A percentile compares a stretch with the other conserved stretches of the same genome.
phyloP scores from a whole-genome alignment of 352 stramenopile genomes.

The Globisporangium megalacanthum region DNA sequence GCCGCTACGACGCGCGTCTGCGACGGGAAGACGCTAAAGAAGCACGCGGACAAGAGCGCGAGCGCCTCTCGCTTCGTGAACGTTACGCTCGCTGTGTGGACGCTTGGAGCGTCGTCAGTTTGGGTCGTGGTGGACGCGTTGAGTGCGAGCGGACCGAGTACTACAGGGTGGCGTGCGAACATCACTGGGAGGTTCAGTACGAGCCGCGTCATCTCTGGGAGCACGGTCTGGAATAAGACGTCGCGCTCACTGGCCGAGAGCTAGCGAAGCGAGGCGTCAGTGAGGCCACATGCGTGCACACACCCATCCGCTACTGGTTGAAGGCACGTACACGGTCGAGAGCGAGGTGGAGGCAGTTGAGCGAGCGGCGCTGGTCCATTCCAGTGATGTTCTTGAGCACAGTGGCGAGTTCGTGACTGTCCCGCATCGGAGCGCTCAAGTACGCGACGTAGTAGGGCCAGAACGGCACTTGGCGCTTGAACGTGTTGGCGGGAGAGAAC shows the following conservation, averaged over 20 bases:
- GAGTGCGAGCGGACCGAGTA: constrained; percentile 30
- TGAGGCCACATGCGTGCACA: not conserved
- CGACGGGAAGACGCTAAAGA: constrained; percentile 58
- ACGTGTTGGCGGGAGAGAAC: constrained; percentile 32
- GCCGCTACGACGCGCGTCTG: constrained; percentile 19
- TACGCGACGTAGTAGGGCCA: constrained; percentile 65
- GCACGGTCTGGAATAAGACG: constrained; percentile 33
- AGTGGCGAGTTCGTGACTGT: constrained; percentile 23
- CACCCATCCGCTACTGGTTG: not conserved
- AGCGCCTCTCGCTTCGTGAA: constrained; percentile 46
- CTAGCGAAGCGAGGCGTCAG: constrained; percentile 19
- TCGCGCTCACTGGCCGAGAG: constrained; percentile 24
- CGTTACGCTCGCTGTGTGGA: constrained; percentile 18
- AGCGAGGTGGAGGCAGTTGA: constrained; percentile 35
- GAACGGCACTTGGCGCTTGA: constrained; percentile 36
- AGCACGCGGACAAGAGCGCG: constrained; percentile 45
- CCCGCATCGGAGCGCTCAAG: constrained; percentile 35
- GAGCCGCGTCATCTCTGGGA: constrained; percentile 45
- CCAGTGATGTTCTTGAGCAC: constrained; percentile 34
- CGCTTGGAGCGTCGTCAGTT: not conserved
- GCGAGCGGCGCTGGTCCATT: constrained; percentile 16
- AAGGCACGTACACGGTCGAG: constrained; percentile 24
- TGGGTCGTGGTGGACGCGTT: not conserved
- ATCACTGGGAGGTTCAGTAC: constrained; percentile 44
- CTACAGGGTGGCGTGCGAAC: constrained; percentile 27